Evolutionary conservation across 2,329 filamentous ascomycete genomes (phyloP).

Genomic region (Grosmannia clavigera): DNA sequence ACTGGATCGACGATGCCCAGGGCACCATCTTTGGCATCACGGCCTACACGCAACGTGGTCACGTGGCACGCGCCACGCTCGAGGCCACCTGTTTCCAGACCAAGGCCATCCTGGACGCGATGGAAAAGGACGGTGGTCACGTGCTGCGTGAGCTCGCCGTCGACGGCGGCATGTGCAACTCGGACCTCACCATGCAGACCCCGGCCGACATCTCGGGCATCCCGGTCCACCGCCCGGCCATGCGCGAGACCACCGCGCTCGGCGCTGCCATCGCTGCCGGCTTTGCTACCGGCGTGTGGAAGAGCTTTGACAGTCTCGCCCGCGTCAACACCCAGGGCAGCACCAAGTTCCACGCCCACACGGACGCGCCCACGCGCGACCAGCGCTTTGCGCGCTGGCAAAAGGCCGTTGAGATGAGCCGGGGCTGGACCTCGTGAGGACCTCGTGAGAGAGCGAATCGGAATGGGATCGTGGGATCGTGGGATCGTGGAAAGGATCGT

Average conservation of each 20-base stretch:
- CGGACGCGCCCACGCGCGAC: slow-evolving; percentile 28
- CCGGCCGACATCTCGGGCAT: slow-evolving; percentile 79
- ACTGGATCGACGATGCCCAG: slow-evolving; percentile 89
- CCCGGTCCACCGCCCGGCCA: slow-evolving; percentile 68
- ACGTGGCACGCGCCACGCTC: slow-evolving; percentile 79
- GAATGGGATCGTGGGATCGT: not conserved
- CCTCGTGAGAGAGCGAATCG: not conserved
- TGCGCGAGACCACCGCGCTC: slow-evolving; percentile 83
- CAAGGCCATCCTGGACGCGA: slow-evolving; percentile 80
- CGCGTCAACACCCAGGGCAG: slow-evolving; percentile 59
- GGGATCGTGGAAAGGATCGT: not conserved
- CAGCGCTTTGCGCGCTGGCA: slow-evolving; percentile 40
- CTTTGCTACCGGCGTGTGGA: slow-evolving; percentile 71
- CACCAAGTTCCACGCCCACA: slow-evolving; percentile 57
- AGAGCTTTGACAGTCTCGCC: slow-evolving; percentile 58
- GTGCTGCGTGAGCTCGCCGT: slow-evolving; percentile 64
- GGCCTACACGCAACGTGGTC: slow-evolving; percentile 71
- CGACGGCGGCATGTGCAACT: slow-evolving; percentile 82
- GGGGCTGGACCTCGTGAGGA: slow-evolving; percentile 27
- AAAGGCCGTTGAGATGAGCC: slow-evolving; percentile 45
- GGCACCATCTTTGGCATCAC: slow-evolving; percentile 82
- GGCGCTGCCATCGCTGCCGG: slow-evolving; percentile 83
- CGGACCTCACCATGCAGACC: slow-evolving; percentile 79
- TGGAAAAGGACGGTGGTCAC: slow-evolving; percentile 75
- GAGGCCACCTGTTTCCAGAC: slow-evolving; percentile 91